A percentile compares a stretch with the other conserved stretches of the same genome.
Evolutionary conservation across 495 filamentous ascomycete genomes (phyloP).

Genomic region (Aspergillus taichungensis): DNA sequence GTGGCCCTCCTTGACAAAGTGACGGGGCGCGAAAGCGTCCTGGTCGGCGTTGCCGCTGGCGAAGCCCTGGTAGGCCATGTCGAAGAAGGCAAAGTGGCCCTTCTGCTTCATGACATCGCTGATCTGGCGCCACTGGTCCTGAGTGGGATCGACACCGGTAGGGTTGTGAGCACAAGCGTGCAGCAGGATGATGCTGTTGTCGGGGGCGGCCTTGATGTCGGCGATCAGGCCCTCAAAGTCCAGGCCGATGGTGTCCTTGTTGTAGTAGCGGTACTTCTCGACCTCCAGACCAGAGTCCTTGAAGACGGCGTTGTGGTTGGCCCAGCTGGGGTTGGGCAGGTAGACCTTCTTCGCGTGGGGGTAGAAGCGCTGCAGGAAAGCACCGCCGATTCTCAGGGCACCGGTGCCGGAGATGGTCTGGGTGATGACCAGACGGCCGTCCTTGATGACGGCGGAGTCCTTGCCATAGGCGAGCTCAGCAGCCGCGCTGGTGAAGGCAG

Average conservation of each 20-base stretch:
- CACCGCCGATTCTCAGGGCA: slow-evolving; percentile 86
- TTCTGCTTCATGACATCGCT: slow-evolving; percentile 81
- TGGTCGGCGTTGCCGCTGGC: slow-evolving; percentile 84
- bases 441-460: slow-evolving; percentile 63
- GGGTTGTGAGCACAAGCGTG: slow-evolving; percentile 99
- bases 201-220: slow-evolving; percentile 84
- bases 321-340: slow-evolving; percentile 93
- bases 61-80: slow-evolving; percentile 99
- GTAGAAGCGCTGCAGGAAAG: slow-evolving; percentile 85
- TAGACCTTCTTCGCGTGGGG: slow-evolving; percentile 88
- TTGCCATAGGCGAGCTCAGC: slow-evolving; percentile 83
- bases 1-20: slow-evolving; percentile 92
- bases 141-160: slow-evolving; percentile 90
- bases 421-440: slow-evolving; percentile 79
- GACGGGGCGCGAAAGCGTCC: slow-evolving; percentile 84
- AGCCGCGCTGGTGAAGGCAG: slow-evolving; percentile 85
- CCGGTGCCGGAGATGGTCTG: slow-evolving; percentile 98
- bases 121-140: slow-evolving; percentile 89
- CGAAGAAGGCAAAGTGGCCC: slow-evolving; percentile 93
- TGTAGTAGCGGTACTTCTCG: slow-evolving; percentile 94
- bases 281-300: slow-evolving; percentile 84
- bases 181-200: slow-evolving; percentile 80
- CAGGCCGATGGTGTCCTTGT: slow-evolving; percentile 95
- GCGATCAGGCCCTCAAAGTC: slow-evolving; percentile 91
- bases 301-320: slow-evolving; percentile 96